Evolutionary conservation across 805 yeast genomes (phyloP).

Genomic region (Saturnispora ahearnii): DNA sequence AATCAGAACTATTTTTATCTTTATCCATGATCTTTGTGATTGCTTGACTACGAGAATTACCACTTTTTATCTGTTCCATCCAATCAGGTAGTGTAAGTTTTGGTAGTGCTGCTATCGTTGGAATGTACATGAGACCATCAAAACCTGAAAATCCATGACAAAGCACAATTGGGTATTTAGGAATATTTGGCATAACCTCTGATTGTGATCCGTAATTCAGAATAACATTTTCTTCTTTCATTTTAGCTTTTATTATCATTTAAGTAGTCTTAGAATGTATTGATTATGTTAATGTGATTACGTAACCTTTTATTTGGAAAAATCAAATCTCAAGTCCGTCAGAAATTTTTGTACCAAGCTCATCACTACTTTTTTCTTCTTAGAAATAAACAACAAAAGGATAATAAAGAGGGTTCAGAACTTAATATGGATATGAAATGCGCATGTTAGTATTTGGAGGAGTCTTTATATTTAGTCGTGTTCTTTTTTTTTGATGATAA

Average conservation of each 20-base stretch:
- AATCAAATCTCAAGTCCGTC: neutral
- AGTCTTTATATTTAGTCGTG: too few species aligned
- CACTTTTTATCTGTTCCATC: neutral
- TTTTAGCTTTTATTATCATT: neutral
- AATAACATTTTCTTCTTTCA: neutral
- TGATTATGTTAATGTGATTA: neutral
- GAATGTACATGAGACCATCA: conserved; percentile 12
- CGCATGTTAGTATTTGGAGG: too few species aligned
- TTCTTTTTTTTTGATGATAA: too few species aligned
- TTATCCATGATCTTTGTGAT: conserved; percentile 7
- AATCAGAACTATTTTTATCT: conserved; percentile 4
- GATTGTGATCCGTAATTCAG: neutral
- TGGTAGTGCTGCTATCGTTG: conserved; percentile 4
- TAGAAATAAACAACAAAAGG: neutral
- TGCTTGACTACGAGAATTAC: neutral
- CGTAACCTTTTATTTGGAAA: neutral
- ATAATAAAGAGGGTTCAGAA: too few species aligned
- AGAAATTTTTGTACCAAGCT: neutral
- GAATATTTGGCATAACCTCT: neutral
- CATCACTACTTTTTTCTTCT: neutral
- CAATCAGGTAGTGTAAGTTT: conserved; percentile 3
- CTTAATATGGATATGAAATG: too few species aligned
- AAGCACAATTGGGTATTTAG: conserved; percentile 25
- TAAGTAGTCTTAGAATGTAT: neutral
- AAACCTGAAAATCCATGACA: conserved; percentile 19